Base-by-base conservation (phyloP, 805 yeast genomes). In the Wickerhamomyces alni region DNA sequence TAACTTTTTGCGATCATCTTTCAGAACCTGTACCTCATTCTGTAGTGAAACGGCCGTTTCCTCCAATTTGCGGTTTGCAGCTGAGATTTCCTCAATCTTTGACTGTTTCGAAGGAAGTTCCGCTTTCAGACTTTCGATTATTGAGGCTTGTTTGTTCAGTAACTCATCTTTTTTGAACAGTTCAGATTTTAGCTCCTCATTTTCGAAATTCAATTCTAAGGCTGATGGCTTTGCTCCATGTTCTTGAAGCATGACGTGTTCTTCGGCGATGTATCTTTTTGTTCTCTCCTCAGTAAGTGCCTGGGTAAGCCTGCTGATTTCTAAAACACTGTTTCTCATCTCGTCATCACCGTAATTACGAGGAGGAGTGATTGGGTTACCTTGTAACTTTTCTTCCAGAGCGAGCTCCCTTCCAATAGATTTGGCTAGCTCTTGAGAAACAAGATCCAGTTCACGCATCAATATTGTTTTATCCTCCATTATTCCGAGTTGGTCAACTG, bases 401-500 rank as follows among this genome's bases (percentile, higher is more conserved):
- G 65, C 56, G n/a, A 82, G 65, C 55, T 85, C 94, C 30, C 93
- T 64, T 39, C 75, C 72, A 34, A 84, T 81, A 0, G 89, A 79
- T 18, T 75, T 75, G 0, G 88, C 89, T 36, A 85, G 65, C 51
- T 84, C 94, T 19, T 74, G 72, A 1, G 89, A 80, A 1, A 85
- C 80, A 18, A 82, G 52, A 43, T 80, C 82, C 30, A 85, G 59
- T 52, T 84, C 91, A 40, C 72, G 69, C 49, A 82, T 65, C 30
- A 84, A 58, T 19, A 70, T 73, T 36, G 69, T 69, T 45, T 78
- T 82, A 38, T 82, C 77, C 27, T 67, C 74, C 63, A 83, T 66
- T 8, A 82, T 63, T 2, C 80, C 78, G 38, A 80, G 55, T 48
- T 83, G 87, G 17, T 78, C 82, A 30, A 77, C 70, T 2, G 80